Percentiles rank a stretch among this genome's conserved stretches.
These are phyloP conservation scores for Silene noctiflora DNA, from an alignment of 179 eudicot genomes.

Conservation along the genomic window DNA sequence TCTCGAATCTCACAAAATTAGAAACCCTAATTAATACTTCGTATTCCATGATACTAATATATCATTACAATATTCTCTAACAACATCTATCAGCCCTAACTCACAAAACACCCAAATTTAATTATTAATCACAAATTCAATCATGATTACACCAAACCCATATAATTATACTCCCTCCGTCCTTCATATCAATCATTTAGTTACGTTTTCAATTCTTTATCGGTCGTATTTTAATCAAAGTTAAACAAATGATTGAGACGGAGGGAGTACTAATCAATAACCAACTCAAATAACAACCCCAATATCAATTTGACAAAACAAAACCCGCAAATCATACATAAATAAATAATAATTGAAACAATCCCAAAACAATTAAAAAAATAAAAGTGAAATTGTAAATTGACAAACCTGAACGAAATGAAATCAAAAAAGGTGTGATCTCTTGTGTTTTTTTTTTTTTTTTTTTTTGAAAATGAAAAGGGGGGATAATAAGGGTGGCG, in stretches of 20 bases:
- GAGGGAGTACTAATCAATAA: too few relatives aligned
- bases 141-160: neutral
- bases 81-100: neutral
- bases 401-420: neutral
- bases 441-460: neutral
- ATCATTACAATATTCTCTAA: too few relatives aligned
- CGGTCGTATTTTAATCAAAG: too few relatives aligned
- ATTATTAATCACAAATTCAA: neutral
- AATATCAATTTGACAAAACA: neutral
- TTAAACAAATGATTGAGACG: too few relatives aligned
- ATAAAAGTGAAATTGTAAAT: neutral
- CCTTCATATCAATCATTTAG: too few relatives aligned
- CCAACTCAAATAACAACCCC: too few relatives aligned
- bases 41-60: too few relatives aligned
- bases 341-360: neutral
- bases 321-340: neutral
- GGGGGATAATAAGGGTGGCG: constrained; percentile 6
- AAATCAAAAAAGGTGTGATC: neutral
- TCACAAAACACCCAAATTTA: too few relatives aligned
- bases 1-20: too few relatives aligned
- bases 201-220: too few relatives aligned
- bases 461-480: neutral
- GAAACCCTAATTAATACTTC: too few relatives aligned
- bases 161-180: too few relatives aligned
- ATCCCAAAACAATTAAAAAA: neutral